Percentiles rank a stretch among this genome's conserved stretches.
These are phyloP conservation scores for Lactarius hatsudake DNA, from an alignment of 768 basidiomycete species.

Conservation along the genomic window DNA sequence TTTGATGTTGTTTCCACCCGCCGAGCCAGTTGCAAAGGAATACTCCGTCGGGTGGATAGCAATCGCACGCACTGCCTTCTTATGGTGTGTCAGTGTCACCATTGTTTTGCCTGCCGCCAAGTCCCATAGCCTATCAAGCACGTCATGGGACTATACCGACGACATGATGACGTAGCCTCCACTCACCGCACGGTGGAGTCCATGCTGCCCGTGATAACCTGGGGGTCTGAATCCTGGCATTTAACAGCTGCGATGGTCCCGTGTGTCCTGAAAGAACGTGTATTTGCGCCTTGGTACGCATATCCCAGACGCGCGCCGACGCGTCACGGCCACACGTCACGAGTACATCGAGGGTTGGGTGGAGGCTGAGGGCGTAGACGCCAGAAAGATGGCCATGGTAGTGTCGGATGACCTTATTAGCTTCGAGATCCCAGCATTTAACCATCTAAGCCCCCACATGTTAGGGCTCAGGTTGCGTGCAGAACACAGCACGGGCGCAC, in stretches of 20 bases:
- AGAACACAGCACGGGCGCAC: constrained; percentile 40
- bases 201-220: constrained; percentile 98
- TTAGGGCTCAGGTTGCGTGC: not conserved
- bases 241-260: constrained; percentile 93
- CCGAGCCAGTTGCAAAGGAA: constrained; percentile 91
- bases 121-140: constrained; percentile 77
- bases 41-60: constrained; percentile 97
- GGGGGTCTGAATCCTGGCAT: constrained; percentile 95
- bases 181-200: constrained; percentile 89
- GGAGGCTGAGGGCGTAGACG: constrained; percentile 89
- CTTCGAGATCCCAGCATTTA: constrained; percentile 98
- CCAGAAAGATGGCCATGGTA: constrained; percentile 98
- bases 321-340: constrained; percentile 96
- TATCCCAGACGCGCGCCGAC: constrained; percentile 97
- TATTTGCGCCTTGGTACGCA: constrained; percentile 96
- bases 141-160: constrained; percentile 9
- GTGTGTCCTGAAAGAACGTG: constrained; percentile 93
- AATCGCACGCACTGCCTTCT: constrained; percentile 93
- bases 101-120: constrained; percentile 96
- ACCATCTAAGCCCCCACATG: constrained; percentile 70
- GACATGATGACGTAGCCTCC: not conserved
- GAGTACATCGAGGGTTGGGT: constrained; percentile 93
- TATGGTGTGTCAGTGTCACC: constrained; percentile 98
- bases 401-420: constrained; percentile 98
- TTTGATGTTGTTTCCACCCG: constrained; percentile 99